A percentile compares a stretch with the other conserved stretches of the same genome.
Conservation (phyloP, 1,284 basidiomycete genomes). For the Heliocybe sulcata region DNA sequence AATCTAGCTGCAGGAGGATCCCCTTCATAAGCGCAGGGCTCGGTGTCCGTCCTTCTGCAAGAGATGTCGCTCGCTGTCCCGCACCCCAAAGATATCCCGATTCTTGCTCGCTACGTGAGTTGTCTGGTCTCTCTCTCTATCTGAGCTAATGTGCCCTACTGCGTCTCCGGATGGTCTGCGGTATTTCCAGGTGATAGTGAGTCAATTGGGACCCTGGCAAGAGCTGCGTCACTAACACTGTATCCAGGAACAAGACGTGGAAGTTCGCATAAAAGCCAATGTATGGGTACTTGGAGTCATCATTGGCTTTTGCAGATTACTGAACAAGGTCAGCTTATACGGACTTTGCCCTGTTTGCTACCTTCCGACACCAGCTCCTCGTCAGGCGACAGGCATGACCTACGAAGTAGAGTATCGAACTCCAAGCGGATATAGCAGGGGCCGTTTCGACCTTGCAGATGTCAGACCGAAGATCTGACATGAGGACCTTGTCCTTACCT, state of each 20-base stretch:
- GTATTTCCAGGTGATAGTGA: neutral
- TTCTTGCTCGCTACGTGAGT: neutral
- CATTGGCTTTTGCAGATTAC: conserved; percentile 11
- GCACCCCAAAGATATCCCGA: neutral
- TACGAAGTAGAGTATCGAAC: neutral
- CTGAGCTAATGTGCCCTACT: too few species aligned
- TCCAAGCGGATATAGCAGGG: neutral
- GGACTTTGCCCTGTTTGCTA: neutral
- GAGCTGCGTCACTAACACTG: neutral
- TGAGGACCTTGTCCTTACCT: neutral
- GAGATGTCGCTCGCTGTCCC: neutral
- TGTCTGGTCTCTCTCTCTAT: neutral
- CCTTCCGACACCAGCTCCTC: neutral
- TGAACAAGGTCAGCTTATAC: conserved; percentile 9
- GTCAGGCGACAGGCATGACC: neutral
- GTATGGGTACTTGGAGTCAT: conserved; percentile 25
- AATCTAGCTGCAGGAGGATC: too few species aligned
- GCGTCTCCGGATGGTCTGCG: too few species aligned
- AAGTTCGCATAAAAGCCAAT: conserved; percentile 28
- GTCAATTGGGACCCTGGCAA: neutral
- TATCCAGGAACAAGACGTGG: conserved; percentile 30
- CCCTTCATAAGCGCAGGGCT: neutral
- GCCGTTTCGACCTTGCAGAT: neutral
- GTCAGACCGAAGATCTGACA: neutral
- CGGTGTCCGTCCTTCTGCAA: too few species aligned